Evolutionary conservation across 169 alveolate species (phyloP), one percentile per base, ranked within the genome.

Genomic region (Eimeria sp.): DNA sequence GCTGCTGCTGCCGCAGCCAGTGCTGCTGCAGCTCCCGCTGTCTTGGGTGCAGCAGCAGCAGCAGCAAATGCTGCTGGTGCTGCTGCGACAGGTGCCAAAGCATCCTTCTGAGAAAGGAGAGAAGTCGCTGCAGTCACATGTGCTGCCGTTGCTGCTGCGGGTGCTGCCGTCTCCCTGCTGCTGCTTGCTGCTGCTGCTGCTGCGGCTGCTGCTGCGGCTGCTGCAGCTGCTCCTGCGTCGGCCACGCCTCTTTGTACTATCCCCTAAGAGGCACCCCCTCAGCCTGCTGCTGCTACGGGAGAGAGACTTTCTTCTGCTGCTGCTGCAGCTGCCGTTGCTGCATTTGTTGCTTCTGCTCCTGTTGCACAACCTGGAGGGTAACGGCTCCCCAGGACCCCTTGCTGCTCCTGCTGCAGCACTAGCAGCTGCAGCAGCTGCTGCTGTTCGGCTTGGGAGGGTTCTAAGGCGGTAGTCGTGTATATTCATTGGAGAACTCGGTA

Each of bases 241-340:
- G 70, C 70, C 22, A 22, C 70, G 16, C 70, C 22, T 58, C 70
- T 22, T 58, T 22, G 22, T 20, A n/a, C 75, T 65, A 16, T 4
- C n/a, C 11, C 4, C 75, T 65, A 45, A 10, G 27, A 22, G 49
- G 89, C 34, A 43, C 22, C 70, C 25, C 25, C 22, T 80, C 3
- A n/a, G 0, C 67, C 40, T 11, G 61, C 70, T 49, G 61, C 70
- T 13, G 43, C 45, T 49, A 43, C 89, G 34, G 45, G 49, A 5
- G 49, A 20, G 9, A 54, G 40, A 25, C 49, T 30, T 40, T 70
- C 65, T 49, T 65, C 65, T 49, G 89, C 89, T 80, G 70, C 92
- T 83, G 72, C 70, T 16, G 92, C 65, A 80, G 43, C 89, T 25
- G 89, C 67, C 16, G 89, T 65, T 80, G 89, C 67, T 18, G 89